These are phyloP conservation scores for Penicillium sp. DNA, from an alignment of 2,329 filamentous ascomycete genomes.

Conservation along the genomic window DNA sequence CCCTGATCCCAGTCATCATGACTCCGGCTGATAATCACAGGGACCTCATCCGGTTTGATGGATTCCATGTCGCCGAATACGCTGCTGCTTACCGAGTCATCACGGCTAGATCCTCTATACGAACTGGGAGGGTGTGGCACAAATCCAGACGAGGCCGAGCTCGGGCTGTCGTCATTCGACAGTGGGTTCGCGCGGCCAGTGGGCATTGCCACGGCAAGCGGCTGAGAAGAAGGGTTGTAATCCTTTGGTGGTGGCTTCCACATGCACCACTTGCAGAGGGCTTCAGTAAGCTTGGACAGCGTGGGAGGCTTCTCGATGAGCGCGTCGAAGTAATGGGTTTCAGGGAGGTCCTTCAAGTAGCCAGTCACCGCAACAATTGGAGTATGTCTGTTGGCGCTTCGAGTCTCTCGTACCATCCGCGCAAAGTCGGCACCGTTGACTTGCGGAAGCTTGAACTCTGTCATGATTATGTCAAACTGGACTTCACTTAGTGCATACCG, in stretches of 20 bases:
- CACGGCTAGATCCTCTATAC: slow-evolving; percentile 76
- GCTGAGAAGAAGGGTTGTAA: slow-evolving; percentile 48
- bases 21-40: slow-evolving; percentile 73
- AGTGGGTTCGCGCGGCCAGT: slow-evolving; percentile 65
- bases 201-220: slow-evolving; percentile 63
- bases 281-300: slow-evolving; percentile 84
- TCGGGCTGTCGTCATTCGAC: slow-evolving; percentile 77
- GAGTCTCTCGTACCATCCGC: slow-evolving; percentile 95
- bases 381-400: slow-evolving; percentile 90
- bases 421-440: slow-evolving; percentile 95
- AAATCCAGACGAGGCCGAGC: slow-evolving; percentile 73
- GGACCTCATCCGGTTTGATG: slow-evolving; percentile 73
- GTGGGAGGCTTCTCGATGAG: slow-evolving; percentile 97
- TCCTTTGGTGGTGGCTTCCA: slow-evolving; percentile 81
- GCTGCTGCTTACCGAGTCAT: slow-evolving; percentile 81
- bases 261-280: slow-evolving; percentile 82
- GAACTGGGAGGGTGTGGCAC: slow-evolving; percentile 71
- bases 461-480: slow-evolving; percentile 98
- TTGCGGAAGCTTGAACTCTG: slow-evolving; percentile 92
- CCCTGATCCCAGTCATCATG: slow-evolving; percentile 70
- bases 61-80: slow-evolving; percentile 86
- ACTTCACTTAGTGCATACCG: slow-evolving; percentile 95
- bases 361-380: slow-evolving; percentile 96
- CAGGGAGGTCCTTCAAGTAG: slow-evolving; percentile 95
- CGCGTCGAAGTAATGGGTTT: slow-evolving; percentile 92